Percentiles rank a stretch among this genome's conserved stretches.
Conservation (phyloP, 805 yeast genomes). For the Yarrowia divulgata region DNA sequence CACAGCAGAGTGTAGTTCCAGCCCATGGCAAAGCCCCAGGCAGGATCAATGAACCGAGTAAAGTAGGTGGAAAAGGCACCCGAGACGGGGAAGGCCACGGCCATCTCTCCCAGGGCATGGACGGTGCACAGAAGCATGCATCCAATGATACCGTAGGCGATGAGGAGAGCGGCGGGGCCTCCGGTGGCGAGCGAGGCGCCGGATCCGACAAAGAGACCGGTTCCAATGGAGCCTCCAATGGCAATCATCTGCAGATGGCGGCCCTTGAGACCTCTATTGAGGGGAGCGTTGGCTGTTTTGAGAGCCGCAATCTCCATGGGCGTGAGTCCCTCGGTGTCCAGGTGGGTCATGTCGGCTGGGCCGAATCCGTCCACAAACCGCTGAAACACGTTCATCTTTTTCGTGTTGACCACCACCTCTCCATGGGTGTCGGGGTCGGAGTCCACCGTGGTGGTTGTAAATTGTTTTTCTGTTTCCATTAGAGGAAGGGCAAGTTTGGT, state of each 20-base stretch:
- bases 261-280: constrained; percentile 55
- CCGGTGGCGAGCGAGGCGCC: constrained; percentile 58
- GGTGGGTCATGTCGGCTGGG: constrained; percentile 44
- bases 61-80: constrained; percentile 67
- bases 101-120: constrained; percentile 72
- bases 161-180: constrained; percentile 64
- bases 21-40: constrained; percentile 71
- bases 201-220: constrained; percentile 66
- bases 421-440: constrained; percentile 32
- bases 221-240: constrained; percentile 85
- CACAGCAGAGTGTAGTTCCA: constrained; percentile 71
- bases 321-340: constrained; percentile 50
- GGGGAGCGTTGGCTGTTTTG: constrained; percentile 62
- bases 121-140: constrained; percentile 69
- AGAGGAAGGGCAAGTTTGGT: no score
- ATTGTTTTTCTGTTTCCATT: constrained; percentile 19
- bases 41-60: constrained; percentile 64
- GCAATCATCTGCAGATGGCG: constrained; percentile 67
- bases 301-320: constrained; percentile 51
- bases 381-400: constrained; percentile 34
- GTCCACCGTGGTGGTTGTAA: constrained; percentile 27
- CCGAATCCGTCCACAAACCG: constrained; percentile 26
- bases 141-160: constrained; percentile 68
- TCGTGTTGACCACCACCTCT: constrained; percentile 23
- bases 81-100: constrained; percentile 65